Evolutionary conservation across 768 basidiomycete genomes (phyloP).

Genomic region (Hemileccinum rubropunctum): DNA sequence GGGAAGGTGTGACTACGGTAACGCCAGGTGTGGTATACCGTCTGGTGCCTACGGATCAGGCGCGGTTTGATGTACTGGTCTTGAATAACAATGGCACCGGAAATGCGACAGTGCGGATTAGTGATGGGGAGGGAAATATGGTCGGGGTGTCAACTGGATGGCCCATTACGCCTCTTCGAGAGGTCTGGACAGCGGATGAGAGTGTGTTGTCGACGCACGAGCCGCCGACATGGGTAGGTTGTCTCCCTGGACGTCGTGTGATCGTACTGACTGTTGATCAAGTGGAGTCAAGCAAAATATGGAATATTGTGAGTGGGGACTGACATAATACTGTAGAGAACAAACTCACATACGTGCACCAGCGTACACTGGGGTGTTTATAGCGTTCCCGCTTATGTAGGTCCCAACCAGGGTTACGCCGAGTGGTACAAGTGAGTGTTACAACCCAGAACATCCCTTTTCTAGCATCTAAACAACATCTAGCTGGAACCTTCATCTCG

Average conservation of each 20-base stretch:
- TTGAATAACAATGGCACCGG: slow-evolving; percentile 31
- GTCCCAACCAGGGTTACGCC: slow-evolving; percentile 35
- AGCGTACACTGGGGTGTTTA: slow-evolving; percentile 53
- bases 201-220: slow-evolving; percentile 43
- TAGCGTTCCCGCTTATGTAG: slow-evolving; percentile 44
- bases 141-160: slow-evolving; percentile 38
- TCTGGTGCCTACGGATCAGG: slow-evolving; percentile 50
- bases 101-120: slow-evolving; percentile 33
- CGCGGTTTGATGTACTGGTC: slow-evolving; percentile 46
- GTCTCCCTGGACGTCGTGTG: background rate
- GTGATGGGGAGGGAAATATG: slow-evolving; percentile 32
- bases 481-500: slow-evolving; percentile 39
- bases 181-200: slow-evolving; percentile 39
- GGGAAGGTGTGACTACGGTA: slow-evolving; percentile 43
- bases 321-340: background rate
- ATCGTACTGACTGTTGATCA: background rate
- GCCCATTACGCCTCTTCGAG: slow-evolving; percentile 36
- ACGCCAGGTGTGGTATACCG: slow-evolving; percentile 41
- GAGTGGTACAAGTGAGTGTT: slow-evolving; percentile 56
- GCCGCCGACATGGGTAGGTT: slow-evolving; percentile 50
- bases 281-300: slow-evolving; percentile 54
- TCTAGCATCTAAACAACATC: background rate
- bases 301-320: slow-evolving; percentile 48
- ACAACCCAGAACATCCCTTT: background rate
- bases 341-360: background rate